These are phyloP conservation scores for Sugiyamaella grinbergsii DNA, from an alignment of 1,139 yeast species.

Conservation along the genomic window DNA sequence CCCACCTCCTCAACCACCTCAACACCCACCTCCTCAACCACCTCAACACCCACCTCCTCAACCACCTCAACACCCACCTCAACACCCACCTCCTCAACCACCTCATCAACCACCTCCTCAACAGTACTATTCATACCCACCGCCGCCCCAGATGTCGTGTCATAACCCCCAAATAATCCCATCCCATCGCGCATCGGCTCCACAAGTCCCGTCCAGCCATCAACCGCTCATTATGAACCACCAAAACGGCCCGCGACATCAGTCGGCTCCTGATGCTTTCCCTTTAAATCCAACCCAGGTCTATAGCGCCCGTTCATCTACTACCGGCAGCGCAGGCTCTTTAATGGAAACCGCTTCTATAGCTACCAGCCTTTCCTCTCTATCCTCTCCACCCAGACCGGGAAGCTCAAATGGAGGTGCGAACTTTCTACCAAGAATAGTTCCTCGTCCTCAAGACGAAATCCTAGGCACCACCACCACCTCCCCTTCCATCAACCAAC, in stretches of 20 bases:
- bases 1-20: slow-evolving; percentile 16
- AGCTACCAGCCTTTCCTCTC: slow-evolving; percentile 16
- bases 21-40: slow-evolving; percentile 8
- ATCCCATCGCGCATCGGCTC: slow-evolving; percentile 18
- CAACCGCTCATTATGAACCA: slow-evolving; percentile 6
- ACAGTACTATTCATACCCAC: slow-evolving; percentile 11
- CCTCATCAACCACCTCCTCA: slow-evolving; percentile 15
- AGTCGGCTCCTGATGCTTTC: slow-evolving; percentile 31
- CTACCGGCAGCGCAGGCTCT: neutral
- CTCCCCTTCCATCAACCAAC: no score
- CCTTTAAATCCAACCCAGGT: slow-evolving; percentile 18
- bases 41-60: neutral
- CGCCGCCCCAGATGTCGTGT: slow-evolving; percentile 7
- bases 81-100: slow-evolving; percentile 2
- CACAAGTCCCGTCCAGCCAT: slow-evolving; percentile 6
- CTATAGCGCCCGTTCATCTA: slow-evolving; percentile 5
- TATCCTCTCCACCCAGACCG: slow-evolving; percentile 18
- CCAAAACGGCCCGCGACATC: slow-evolving; percentile 26
- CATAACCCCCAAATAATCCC: slow-evolving; percentile 3
- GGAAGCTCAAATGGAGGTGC: slow-evolving; percentile 1
- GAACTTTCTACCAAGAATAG: slow-evolving; percentile 26
- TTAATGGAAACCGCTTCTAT: neutral
- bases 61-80: slow-evolving; percentile 3
- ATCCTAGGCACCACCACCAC: slow-evolving; percentile 12
- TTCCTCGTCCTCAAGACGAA: slow-evolving; percentile 29